A percentile compares a stretch with the other conserved stretches of the same genome.
Evolutionary conservation across 1,284 basidiomycete genomes (phyloP).

Genomic region (Ganoderma boninense): DNA sequence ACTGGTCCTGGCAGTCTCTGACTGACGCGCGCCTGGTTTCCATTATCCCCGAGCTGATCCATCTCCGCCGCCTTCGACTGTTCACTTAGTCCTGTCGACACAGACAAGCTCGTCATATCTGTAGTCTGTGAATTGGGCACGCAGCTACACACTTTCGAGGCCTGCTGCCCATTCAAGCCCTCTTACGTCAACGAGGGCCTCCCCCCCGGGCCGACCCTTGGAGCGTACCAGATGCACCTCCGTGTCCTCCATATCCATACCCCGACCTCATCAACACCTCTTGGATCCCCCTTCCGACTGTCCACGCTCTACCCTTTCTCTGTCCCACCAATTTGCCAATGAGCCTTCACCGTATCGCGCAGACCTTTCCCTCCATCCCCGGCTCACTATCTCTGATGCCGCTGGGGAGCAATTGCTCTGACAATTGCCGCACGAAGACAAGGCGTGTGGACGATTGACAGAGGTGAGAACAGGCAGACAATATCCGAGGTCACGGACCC

Average conservation of each 20-base stretch:
- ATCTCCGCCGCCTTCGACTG: conserved; percentile 6
- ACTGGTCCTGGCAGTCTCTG: conserved; percentile 1
- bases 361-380: conserved; percentile 16
- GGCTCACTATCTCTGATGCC: conserved; percentile 8
- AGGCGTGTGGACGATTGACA: conserved; percentile 17
- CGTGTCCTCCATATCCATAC: conserved; percentile 4
- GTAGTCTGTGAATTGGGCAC: background rate
- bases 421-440: conserved; percentile 4
- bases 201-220: conserved; percentile 4
- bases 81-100: too few relatives aligned
- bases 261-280: background rate
- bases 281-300: background rate
- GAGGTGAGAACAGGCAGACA: background rate
- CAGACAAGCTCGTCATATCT: background rate
- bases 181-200: background rate
- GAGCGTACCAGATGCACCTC: conserved; percentile 1
- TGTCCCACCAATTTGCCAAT: background rate
- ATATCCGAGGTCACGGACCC: background rate
- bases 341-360: background rate
- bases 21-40: conserved; percentile 7
- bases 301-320: conserved; percentile 8
- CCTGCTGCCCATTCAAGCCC: background rate
- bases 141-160: conserved; percentile 3
- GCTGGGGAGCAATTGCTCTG: conserved; percentile 7
- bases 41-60: conserved; percentile 4